Evolutionary conservation across 352 stramenopile species (phyloP).

Genomic region (Heterotrichella gracilis): DNA sequence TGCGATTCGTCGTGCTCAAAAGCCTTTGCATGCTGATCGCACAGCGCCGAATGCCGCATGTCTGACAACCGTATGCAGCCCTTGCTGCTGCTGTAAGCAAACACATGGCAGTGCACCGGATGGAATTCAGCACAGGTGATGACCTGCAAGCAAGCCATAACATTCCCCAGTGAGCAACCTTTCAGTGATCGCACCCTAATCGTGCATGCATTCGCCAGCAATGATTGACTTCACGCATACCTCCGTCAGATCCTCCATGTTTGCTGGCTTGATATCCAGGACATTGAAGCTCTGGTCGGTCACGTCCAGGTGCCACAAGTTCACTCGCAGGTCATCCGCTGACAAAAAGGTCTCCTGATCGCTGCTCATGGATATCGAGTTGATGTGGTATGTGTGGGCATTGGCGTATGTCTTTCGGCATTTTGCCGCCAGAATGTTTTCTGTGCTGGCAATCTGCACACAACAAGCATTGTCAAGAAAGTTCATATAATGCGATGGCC

Average conservation of each 20-base stretch:
- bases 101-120: constrained; percentile 53
- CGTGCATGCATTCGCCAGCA: too few relatives aligned
- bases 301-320: constrained; percentile 61
- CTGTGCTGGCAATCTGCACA: too few relatives aligned
- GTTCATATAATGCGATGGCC: too few relatives aligned
- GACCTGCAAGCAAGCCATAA: too few relatives aligned
- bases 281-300: constrained; percentile 61
- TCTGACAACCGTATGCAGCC: constrained; percentile 59
- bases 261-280: constrained; percentile 70
- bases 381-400: constrained; percentile 80
- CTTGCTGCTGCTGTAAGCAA: constrained; percentile 65
- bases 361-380: constrained; percentile 59
- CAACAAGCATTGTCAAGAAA: too few relatives aligned
- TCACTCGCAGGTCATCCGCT: constrained; percentile 67
- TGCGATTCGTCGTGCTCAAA: too few relatives aligned
- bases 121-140: constrained; percentile 69
- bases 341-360: constrained; percentile 75
- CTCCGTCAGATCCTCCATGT: constrained; percentile 79
- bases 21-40: constrained; percentile 30
- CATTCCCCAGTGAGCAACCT: too few relatives aligned
- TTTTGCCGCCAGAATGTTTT: neutral
- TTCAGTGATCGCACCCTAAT: too few relatives aligned
- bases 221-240: too few relatives aligned
- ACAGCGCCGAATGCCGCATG: constrained; percentile 49
- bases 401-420: constrained; percentile 27